These are phyloP conservation scores for Sphagnum contortum DNA, from an alignment of 225 moss, liverwort and hornwort genomes.

Conservation along the genomic window DNA sequence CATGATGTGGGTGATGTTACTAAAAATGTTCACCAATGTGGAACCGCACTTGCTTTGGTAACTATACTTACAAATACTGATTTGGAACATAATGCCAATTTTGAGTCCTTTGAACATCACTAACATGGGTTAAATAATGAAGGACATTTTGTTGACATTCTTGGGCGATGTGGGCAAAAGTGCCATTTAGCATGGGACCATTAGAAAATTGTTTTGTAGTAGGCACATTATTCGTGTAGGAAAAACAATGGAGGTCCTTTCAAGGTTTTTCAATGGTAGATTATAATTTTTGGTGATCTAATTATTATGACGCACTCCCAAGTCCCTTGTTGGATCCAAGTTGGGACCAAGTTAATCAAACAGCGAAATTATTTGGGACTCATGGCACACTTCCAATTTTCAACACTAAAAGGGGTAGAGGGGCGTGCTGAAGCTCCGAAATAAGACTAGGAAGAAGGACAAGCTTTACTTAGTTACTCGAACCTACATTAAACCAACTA, in stretches of 20 bases:
- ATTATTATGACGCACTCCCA: no score
- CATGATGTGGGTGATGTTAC: constrained; percentile 70
- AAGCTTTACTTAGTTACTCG: no score
- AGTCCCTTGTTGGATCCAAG: no score
- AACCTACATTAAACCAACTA: no score
- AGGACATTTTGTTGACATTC: constrained; percentile 69
- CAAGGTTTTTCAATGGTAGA: constrained; percentile 87
- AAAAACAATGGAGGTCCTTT: constrained; percentile 96
- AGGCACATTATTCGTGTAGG: constrained; percentile 65
- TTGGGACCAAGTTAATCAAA: no score
- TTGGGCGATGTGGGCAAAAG: constrained; percentile 77
- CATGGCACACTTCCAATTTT: no score
- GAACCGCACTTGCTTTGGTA: constrained; percentile 88
- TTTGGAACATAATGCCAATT: constrained; percentile 65
- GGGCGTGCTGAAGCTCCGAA: no score
- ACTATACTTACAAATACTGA: constrained; percentile 77
- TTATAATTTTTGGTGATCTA: constrained; percentile 80
- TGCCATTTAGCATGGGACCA: constrained; percentile 86
- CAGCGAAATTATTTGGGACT: no score
- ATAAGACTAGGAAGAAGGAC: no score
- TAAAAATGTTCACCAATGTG: constrained; percentile 85
- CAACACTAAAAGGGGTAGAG: no score
- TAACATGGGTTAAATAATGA: constrained; percentile 71
- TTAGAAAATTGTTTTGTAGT: constrained; percentile 78
- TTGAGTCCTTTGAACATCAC: constrained; percentile 87